A percentile compares a stretch with the other conserved stretches of the same genome.
phyloP scores from a whole-genome alignment of 306 rosid genomes.

The Rosa lucieae region DNA sequence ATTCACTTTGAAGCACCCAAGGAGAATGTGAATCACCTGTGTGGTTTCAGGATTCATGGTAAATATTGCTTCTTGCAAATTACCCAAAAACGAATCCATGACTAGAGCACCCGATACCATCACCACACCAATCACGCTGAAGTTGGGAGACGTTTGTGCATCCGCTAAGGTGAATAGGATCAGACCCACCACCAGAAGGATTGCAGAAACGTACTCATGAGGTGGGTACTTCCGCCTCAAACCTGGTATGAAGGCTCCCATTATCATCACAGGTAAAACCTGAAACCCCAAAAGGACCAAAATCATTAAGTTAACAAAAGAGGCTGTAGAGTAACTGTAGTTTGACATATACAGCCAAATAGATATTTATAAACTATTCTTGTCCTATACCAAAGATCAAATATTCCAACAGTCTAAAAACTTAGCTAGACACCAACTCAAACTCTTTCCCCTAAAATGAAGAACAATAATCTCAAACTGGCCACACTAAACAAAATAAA shows the following conservation, averaged over 20 bases:
- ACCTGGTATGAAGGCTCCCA: conserved; percentile 99
- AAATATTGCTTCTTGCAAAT: conserved; percentile 96
- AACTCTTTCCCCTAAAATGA: not conserved
- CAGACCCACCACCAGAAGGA: conserved; percentile 89
- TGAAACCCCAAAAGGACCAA: conserved; percentile 38
- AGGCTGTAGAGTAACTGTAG: not conserved
- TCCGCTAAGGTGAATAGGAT: conserved; percentile 96
- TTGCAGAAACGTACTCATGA: conserved; percentile 82
- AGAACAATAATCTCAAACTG: not conserved
- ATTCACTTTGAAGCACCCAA: not conserved
- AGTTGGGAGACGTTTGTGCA: conserved; percentile 91
- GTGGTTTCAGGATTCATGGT: conserved; percentile 95
- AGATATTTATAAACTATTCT: not conserved
- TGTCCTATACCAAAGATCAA: not conserved
- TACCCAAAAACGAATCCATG: conserved; percentile 94
- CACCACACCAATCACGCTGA: conserved; percentile 82
- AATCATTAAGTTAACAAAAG: not conserved
- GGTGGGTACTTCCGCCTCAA: conserved; percentile 81
- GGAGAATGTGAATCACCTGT: conserved; percentile 51
- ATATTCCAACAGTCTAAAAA: not conserved
- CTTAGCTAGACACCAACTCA: not conserved
- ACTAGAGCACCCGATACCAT: conserved; percentile 90
- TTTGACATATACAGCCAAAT: not conserved
- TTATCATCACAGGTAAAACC: conserved; percentile 98
- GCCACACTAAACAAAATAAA: not conserved